phyloP scores from a whole-genome alignment of 2,329 filamentous ascomycete genomes.

The Talaromyces sp. region DNA sequence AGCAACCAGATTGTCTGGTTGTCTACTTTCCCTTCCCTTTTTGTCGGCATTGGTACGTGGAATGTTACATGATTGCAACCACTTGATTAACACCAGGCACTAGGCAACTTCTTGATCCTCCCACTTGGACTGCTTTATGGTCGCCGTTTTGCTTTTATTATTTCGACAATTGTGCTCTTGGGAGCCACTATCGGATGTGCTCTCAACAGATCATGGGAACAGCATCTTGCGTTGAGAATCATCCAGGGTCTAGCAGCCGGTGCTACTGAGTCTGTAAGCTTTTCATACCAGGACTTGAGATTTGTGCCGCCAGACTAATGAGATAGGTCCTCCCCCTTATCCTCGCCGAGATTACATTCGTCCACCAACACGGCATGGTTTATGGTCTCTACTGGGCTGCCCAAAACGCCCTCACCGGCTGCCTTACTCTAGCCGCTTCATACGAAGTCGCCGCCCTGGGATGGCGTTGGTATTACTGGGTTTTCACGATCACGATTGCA shows the following conservation, averaged over 20 bases:
- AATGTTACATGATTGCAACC: neutral
- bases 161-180: conserved; percentile 31
- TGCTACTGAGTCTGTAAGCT: conserved; percentile 35
- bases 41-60: conserved; percentile 37
- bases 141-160: conserved; percentile 35
- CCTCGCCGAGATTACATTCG: conserved; percentile 40
- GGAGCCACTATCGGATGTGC: conserved; percentile 35
- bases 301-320: neutral
- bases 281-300: neutral
- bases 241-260: conserved; percentile 39
- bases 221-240: conserved; percentile 38
- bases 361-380: conserved; percentile 37
- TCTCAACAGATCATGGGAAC: conserved; percentile 30
- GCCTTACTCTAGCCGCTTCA: conserved; percentile 33
- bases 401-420: conserved; percentile 34
- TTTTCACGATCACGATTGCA: conserved; percentile 35
- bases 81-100: neutral
- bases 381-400: conserved; percentile 41
- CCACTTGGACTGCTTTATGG: conserved; percentile 40
- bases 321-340: conserved; percentile 32
- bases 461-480: conserved; percentile 45
- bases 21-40: conserved; percentile 38
- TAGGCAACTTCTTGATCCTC: conserved; percentile 37
- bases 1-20: conserved; percentile 32
- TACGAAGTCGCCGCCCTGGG: conserved; percentile 36